Evolutionary conservation across 2,329 filamentous ascomycete genomes (phyloP).

Genomic region (Dryadomyces quercus-mongolicae): DNA sequence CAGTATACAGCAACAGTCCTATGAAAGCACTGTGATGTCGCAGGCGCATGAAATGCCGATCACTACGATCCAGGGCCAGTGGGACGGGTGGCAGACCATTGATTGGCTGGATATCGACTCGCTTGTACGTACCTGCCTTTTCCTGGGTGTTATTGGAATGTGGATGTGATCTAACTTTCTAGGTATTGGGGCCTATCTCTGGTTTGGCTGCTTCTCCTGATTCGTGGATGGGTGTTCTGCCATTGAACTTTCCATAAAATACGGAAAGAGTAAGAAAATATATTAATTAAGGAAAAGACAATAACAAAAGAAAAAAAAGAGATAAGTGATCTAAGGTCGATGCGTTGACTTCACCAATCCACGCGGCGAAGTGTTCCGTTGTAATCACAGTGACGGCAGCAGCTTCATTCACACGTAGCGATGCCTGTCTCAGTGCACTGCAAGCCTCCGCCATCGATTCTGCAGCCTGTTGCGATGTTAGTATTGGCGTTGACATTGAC

Average conservation of each 20-base stretch:
- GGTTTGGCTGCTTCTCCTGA: neutral
- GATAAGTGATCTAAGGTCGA: no score
- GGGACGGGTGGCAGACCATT: neutral
- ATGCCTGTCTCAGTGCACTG: no score
- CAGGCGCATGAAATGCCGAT: neutral
- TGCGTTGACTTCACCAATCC: no score
- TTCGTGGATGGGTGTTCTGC: neutral
- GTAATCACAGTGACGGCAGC: no score
- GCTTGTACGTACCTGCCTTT: neutral
- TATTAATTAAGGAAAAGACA: no score
- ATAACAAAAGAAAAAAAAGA: no score
- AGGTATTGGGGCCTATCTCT: neutral
- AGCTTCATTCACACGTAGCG: no score
- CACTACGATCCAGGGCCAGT: neutral
- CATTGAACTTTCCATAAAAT: neutral
- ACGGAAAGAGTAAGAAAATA: no score
- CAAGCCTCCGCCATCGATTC: no score
- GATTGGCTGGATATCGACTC: neutral
- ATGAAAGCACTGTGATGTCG: neutral
- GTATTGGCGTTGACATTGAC: no score
- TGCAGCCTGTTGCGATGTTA: no score
- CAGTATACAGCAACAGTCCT: neutral
- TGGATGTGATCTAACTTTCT: neutral
- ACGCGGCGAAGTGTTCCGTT: no score
- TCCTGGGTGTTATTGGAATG: neutral